Percentiles rank a stretch among this genome's conserved stretches.
These are phyloP conservation scores for Bacterosira constricta DNA, from an alignment of 108 stramenopile species.

Conservation along the genomic window DNA sequence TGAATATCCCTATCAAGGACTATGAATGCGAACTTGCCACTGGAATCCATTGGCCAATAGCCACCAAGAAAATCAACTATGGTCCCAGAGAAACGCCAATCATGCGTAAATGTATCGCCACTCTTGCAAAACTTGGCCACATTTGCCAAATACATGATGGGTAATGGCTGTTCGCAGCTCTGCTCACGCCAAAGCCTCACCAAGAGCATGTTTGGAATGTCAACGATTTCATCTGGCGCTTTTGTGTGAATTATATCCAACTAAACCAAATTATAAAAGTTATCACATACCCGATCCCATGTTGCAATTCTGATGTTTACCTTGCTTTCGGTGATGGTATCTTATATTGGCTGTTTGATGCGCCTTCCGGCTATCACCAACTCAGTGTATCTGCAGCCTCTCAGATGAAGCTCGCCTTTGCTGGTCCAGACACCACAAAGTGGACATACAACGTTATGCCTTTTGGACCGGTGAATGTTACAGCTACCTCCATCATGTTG, in stretches of 20 bases:
- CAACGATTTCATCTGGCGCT: too few species aligned
- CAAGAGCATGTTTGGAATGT: too few species aligned
- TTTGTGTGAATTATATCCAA: not conserved
- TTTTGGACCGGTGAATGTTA: not conserved
- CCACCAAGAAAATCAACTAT: constrained; percentile 3
- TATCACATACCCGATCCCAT: too few species aligned
- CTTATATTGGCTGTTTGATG: constrained; percentile 6
- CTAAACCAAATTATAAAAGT: not conserved
- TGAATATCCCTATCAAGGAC: constrained; percentile 2
- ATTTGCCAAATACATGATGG: constrained; percentile 3
- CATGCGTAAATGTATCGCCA: too few species aligned
- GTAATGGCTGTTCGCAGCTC: constrained; percentile 7
- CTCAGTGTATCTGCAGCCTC: not conserved
- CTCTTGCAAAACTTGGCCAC: not conserved
- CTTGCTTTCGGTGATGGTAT: not conserved
- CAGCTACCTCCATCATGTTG: constrained; percentile 1
- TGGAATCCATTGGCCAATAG: constrained; percentile 11
- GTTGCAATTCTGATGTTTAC: too few species aligned
- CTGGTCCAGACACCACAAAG: too few species aligned
- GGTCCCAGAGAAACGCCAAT: too few species aligned
- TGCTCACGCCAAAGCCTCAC: not conserved
- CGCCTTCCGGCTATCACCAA: constrained; percentile 7
- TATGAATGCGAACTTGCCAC: too few species aligned
- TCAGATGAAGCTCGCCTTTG: too few species aligned
- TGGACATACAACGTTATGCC: not conserved